Evolutionary conservation across 257 asterid genomes (phyloP).

Genomic region (Fraxinus cuspidata): DNA sequence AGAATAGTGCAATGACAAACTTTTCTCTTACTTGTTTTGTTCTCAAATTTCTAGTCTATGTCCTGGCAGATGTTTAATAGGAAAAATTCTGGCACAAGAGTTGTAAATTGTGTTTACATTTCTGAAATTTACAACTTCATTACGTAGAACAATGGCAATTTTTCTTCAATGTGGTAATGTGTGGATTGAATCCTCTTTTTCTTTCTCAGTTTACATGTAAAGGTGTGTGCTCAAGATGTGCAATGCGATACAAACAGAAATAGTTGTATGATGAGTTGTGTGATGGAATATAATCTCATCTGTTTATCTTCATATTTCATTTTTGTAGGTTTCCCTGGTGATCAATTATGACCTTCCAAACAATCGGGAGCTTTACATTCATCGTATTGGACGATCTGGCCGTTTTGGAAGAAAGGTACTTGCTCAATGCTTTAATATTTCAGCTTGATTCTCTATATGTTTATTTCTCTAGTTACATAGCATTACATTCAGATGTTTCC

Average conservation of each 20-base stretch:
- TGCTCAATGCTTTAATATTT: background rate
- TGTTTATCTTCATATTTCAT: background rate
- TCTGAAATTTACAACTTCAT: background rate
- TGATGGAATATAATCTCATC: background rate
- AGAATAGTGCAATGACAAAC: background rate
- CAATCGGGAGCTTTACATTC: constrained; percentile 93
- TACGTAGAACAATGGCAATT: background rate
- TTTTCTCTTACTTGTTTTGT: too few relatives aligned
- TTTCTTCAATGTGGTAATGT: background rate
- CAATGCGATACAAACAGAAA: background rate
- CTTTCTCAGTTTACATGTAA: background rate
- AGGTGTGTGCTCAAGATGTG: background rate
- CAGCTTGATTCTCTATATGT: background rate
- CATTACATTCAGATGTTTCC: background rate
- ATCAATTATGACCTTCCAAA: constrained; percentile 97
- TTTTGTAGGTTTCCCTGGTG: constrained; percentile 77
- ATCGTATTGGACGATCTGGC: constrained; percentile 96
- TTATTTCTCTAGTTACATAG: background rate
- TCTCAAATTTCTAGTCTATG: background rate
- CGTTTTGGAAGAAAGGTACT: constrained; percentile 96
- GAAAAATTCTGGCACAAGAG: background rate
- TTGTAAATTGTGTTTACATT: background rate
- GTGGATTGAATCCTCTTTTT: background rate
- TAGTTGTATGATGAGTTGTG: background rate
- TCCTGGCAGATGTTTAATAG: too few relatives aligned